Percentiles rank a stretch among this genome's conserved stretches.
These are phyloP conservation scores for Entomophthora muscae DNA, from an alignment of 371 early-diverging fungal species.

Conservation along the genomic window DNA sequence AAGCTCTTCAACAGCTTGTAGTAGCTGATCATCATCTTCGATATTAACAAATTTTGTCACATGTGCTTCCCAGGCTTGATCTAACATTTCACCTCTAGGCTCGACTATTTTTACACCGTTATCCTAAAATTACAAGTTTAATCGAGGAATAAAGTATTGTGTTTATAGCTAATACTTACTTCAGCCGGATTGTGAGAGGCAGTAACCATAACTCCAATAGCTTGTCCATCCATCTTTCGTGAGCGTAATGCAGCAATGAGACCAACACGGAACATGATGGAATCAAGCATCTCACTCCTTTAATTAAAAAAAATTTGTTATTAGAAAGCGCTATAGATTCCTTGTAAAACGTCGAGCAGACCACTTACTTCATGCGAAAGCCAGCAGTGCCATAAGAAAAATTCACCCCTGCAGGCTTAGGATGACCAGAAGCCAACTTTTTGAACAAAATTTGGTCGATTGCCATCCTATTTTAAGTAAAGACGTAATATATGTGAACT, in stretches of 20 bases:
- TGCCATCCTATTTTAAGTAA: no score
- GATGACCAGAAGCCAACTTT: conserved; percentile 26
- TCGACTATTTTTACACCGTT: conserved; percentile 99
- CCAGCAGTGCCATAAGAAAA: conserved; percentile 95
- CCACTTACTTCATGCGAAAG: conserved; percentile 79
- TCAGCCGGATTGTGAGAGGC: conserved; percentile 96
- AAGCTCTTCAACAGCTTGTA: conserved; percentile 39
- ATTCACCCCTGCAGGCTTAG: conserved; percentile 27
- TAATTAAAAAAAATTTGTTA: no score
- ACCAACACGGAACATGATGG: conserved; percentile 90
- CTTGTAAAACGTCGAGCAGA: no score
- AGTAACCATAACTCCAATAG: conserved; percentile 98
- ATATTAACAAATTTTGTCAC: conserved; percentile 89
- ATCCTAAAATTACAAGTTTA: conserved; percentile 35
- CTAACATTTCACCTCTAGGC: conserved; percentile 97
- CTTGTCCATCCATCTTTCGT: conserved; percentile 61
- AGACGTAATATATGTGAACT: no score
- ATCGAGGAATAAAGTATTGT: neutral
- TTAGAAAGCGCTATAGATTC: no score
- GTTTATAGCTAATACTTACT: conserved; percentile 20
- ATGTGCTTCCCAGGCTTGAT: conserved; percentile 88
- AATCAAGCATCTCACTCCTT: conserved; percentile 62
- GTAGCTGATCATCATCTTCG: conserved; percentile 41
- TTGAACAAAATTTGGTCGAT: conserved; percentile 18
- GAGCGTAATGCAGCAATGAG: conserved; percentile 86